Evolutionary conservation across 1,284 basidiomycete genomes (phyloP).

Genomic region (Prillingera fragicola): DNA sequence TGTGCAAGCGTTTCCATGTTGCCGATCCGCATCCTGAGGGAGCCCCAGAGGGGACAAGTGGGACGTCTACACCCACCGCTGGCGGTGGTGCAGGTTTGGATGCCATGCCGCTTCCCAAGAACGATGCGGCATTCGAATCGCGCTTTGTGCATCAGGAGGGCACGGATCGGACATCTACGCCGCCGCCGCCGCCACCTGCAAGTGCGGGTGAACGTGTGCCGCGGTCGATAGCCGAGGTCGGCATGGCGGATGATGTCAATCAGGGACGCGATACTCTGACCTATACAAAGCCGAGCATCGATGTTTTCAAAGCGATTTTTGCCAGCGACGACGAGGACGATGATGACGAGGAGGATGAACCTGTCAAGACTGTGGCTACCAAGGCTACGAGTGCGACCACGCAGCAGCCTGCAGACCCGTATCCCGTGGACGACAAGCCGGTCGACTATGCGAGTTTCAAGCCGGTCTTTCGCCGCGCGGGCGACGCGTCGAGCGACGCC

Average conservation of each 20-base stretch:
- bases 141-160: slow-evolving; percentile 35
- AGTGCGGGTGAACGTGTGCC: slow-evolving; percentile 24
- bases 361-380: slow-evolving; percentile 43
- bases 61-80: slow-evolving; percentile 6
- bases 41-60: slow-evolving; percentile 20
- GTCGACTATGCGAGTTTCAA: slow-evolving; percentile 38
- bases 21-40: slow-evolving; percentile 68
- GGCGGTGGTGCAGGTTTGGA: slow-evolving; percentile 3
- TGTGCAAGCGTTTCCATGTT: slow-evolving; percentile 93
- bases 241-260: slow-evolving; percentile 78
- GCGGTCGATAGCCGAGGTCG: slow-evolving; percentile 59
- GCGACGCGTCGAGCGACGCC: slow-evolving; percentile 6
- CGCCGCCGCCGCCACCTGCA: not conserved
- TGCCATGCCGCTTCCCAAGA: slow-evolving; percentile 22
- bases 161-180: slow-evolving; percentile 10
- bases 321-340: slow-evolving; percentile 80
- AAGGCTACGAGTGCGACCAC: slow-evolving; percentile 4
- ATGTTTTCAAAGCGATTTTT: slow-evolving; percentile 93
- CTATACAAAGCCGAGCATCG: slow-evolving; percentile 78
- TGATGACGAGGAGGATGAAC: slow-evolving; percentile 56
- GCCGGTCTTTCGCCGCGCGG: slow-evolving; percentile 57
- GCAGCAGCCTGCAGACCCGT: slow-evolving; percentile 17
- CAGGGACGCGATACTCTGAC: slow-evolving; percentile 81
- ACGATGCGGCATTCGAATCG: slow-evolving; percentile 38
- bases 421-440: slow-evolving; percentile 24